Evolutionary conservation across 106 monocot species (phyloP).

Genomic region (Phalaenopsis equestris): DNA sequence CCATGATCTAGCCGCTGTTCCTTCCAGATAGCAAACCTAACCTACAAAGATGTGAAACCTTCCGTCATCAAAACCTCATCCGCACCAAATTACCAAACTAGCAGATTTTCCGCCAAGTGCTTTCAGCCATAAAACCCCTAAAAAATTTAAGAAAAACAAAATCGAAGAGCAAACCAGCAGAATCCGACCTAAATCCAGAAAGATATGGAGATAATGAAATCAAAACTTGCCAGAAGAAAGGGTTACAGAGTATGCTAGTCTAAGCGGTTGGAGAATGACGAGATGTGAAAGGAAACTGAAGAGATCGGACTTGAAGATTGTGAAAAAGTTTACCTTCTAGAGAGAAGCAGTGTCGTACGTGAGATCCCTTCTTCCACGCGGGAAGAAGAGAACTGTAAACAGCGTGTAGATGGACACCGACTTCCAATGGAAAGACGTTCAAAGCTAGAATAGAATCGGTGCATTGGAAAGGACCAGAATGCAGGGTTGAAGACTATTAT

Average conservation of each 20-base stretch:
- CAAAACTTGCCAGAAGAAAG: neutral
- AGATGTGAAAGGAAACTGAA: neutral
- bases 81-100: neutral
- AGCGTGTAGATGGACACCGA: neutral
- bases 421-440: neutral
- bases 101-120: neutral
- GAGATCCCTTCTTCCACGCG: neutral
- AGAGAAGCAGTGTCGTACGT: neutral
- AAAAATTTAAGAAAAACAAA: neutral
- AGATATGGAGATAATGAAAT: neutral
- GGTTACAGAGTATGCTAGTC: neutral
- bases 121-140: neutral
- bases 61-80: neutral
- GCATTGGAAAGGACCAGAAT: too few relatives aligned
- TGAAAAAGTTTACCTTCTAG: neutral
- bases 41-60: neutral
- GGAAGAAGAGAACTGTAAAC: neutral
- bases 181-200: neutral
- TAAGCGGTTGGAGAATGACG: neutral
- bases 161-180: neutral
- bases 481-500: too few relatives aligned
- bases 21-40: neutral
- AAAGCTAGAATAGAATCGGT: neutral
- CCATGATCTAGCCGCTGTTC: slow-evolving; percentile 17
- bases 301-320: neutral